A percentile compares a stretch with the other conserved stretches of the same genome.
These are phyloP conservation scores for Russula griseocarnosa DNA, from an alignment of 768 basidiomycete species.

Conservation along the genomic window DNA sequence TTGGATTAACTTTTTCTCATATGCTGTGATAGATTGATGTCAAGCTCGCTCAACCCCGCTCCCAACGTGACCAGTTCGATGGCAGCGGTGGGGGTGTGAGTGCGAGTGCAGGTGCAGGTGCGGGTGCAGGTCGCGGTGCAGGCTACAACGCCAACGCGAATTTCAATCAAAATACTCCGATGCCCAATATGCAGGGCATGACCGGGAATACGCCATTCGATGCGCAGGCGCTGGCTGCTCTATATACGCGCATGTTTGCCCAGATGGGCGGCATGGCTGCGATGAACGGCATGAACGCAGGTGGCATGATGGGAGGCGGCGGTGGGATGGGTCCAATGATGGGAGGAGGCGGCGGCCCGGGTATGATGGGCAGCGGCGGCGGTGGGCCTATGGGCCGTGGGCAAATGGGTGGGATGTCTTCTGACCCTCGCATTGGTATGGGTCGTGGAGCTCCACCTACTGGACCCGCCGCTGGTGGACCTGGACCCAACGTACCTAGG, in stretches of 20 bases:
- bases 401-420: constrained; percentile 28
- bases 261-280: constrained; percentile 52
- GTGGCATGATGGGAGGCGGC: constrained; percentile 40
- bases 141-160: constrained; percentile 46
- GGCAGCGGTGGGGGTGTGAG: constrained; percentile 6
- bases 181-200: constrained; percentile 24
- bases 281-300: constrained; percentile 43
- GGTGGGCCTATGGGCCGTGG: constrained; percentile 24
- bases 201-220: constrained; percentile 60
- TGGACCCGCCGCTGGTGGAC: constrained; percentile 23
- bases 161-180: constrained; percentile 32
- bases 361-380: constrained; percentile 27
- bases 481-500: constrained; percentile 30
- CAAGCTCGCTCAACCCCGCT: constrained; percentile 88
- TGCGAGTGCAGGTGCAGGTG: neutral
- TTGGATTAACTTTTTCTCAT: neutral
- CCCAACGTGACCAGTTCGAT: constrained; percentile 55
- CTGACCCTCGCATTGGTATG: constrained; percentile 29
- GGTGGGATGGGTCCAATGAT: constrained; percentile 32
- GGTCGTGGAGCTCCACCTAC: constrained; percentile 23
- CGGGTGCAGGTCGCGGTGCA: constrained; percentile 22
- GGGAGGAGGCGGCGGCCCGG: constrained; percentile 33
- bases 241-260: constrained; percentile 88
- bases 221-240: constrained; percentile 83
- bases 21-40: constrained; percentile 75